These are phyloP conservation scores for Vicia sativa DNA, from an alignment of 306 rosid species.

Conservation along the genomic window DNA sequence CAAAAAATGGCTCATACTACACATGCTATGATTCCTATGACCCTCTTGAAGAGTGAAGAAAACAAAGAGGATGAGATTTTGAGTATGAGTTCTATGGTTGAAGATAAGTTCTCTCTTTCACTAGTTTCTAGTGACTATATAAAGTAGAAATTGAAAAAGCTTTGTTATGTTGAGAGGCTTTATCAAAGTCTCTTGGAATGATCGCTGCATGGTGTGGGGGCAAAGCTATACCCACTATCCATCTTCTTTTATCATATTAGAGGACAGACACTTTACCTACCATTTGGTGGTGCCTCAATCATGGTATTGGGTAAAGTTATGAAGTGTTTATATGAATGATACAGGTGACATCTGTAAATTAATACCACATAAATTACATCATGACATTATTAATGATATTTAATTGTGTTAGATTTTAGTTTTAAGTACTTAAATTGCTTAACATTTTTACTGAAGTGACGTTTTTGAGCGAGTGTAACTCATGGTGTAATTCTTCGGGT, in stretches of 20 bases:
- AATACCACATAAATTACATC: neutral
- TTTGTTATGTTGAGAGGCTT: slow-evolving; percentile 45
- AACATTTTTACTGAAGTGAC: too few species aligned
- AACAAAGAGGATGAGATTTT: slow-evolving; percentile 22
- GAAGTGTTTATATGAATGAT: slow-evolving; percentile 25
- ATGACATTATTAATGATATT: too few species aligned
- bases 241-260: slow-evolving; percentile 40
- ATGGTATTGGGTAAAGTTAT: slow-evolving; percentile 41
- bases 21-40: neutral
- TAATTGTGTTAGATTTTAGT: too few species aligned
- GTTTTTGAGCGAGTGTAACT: too few species aligned
- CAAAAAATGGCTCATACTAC: slow-evolving; percentile 14
- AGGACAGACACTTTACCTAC: slow-evolving; percentile 69
- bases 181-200: slow-evolving; percentile 37
- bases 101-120: slow-evolving; percentile 40
- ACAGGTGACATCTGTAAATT: neutral
- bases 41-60: slow-evolving; percentile 40
- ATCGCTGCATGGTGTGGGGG: slow-evolving; percentile 60
- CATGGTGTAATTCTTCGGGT: too few species aligned
- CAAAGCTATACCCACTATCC: slow-evolving; percentile 42
- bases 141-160: slow-evolving; percentile 59
- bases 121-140: slow-evolving; percentile 41
- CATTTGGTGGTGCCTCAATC: slow-evolving; percentile 65
- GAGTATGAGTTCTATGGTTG: slow-evolving; percentile 47
- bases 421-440: too few species aligned